Conservation (phyloP, 176 grass and related monocot genomes). For the Ananas comosus region DNA sequence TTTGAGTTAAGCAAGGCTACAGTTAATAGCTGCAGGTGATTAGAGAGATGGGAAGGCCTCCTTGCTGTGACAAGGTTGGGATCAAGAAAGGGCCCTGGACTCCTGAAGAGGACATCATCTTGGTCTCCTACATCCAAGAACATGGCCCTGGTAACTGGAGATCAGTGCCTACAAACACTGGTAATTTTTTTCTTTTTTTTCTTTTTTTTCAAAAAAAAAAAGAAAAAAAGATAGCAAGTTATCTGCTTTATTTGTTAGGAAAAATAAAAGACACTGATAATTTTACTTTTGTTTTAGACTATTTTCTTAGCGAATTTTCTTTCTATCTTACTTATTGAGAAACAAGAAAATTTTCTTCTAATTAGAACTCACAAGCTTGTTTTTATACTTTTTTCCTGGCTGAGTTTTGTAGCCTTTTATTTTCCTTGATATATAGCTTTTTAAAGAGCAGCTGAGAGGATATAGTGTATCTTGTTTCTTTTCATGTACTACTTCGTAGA, state of each 20-base stretch:
- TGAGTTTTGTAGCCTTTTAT: too few species aligned
- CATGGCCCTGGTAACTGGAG: constrained; percentile 80
- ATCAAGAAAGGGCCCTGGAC: constrained; percentile 91
- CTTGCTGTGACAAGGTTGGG: constrained; percentile 71
- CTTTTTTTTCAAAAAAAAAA: too few species aligned
- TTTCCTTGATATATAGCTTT: too few species aligned
- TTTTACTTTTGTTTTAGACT: not conserved
- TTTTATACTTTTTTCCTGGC: too few species aligned
- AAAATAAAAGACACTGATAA: not conserved
- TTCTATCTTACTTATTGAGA: too few species aligned
- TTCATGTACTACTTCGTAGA: too few species aligned
- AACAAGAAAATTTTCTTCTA: too few species aligned
- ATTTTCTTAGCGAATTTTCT: too few species aligned
- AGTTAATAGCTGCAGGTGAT: constrained; percentile 5
- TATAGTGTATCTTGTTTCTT: too few species aligned
- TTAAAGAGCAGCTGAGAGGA: too few species aligned
- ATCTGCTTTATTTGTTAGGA: not conserved
- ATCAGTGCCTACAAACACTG: constrained; percentile 60
- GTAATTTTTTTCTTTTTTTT: not conserved
- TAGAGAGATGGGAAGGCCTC: constrained; percentile 52
- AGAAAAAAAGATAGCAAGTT: not conserved
- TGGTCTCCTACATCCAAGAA: constrained; percentile 84
- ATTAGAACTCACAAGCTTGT: too few species aligned
- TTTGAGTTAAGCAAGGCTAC: not conserved
- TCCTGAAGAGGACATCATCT: constrained; percentile 78